Base-by-base conservation (phyloP, 2,329 filamentous ascomycete species). In the Diaporthe citrichinensis region DNA sequence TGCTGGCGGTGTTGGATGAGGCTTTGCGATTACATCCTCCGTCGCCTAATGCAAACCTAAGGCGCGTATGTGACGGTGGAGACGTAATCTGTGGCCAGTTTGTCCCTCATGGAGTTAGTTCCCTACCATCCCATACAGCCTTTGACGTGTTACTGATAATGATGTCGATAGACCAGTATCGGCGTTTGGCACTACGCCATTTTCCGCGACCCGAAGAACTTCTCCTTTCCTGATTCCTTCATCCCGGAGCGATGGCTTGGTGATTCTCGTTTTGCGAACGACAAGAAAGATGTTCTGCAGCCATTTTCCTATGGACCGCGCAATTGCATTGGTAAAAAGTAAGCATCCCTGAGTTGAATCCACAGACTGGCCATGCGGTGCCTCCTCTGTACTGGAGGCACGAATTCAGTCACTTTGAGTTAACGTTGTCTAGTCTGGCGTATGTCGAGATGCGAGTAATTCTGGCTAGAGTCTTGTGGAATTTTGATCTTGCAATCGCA, bases 401-500 rank as follows among this genome's bases (percentile, higher is more conserved):
- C 2, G 17, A 5, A 39, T 5, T 44, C 3, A 4, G 6, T 0
- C 5, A 46, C 5, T 28, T 31, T 28, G 31, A 46, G 14, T 14
- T 65, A 46, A 65, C 17, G 0, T 12, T 23, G 2, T 46, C 2
- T 25, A 46, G 59, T 74, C 83, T 88, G 46, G 88, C 88, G 1
- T 86, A 86, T 61, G 83, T 83, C 6, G 87, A 89, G 78, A 86
- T 89, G 84, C 84, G 87, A 1, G 76, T 89, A 3, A 85, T 88
- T 23, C 75, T 88, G 1, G 83, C 86, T 1, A 83, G 84, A 17
- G 72, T 90, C 7, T 76, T 89, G 2, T 88, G 81, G 74, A 83
- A 85, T 23, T 89, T 89, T 73, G 87, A 89, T 61, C 75, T 88
- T 67, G 78, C 82, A 46, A 79, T 87, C 9, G 78, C 78, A 2